phyloP scores from a whole-genome alignment of 805 yeast genomes.

The Zygosaccharomyces kombuchaensis region DNA sequence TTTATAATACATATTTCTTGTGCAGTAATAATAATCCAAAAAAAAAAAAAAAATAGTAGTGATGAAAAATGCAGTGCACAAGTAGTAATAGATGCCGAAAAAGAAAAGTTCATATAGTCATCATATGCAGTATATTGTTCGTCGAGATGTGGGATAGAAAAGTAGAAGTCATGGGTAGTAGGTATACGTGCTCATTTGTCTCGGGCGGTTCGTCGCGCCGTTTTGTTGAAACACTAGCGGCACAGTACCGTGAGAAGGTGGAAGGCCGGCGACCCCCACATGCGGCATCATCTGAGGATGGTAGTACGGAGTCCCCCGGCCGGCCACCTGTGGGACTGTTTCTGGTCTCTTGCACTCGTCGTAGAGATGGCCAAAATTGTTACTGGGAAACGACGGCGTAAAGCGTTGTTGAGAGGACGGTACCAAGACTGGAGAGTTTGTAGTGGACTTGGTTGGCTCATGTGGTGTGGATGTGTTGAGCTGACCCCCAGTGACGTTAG shows the following conservation, averaged over 20 bases:
- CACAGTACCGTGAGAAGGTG: background rate
- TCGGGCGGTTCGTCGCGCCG: background rate
- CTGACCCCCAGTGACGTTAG: background rate
- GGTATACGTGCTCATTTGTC: slow-evolving; percentile 4
- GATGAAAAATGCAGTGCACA: background rate
- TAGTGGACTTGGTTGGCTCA: background rate
- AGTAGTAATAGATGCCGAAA: background rate
- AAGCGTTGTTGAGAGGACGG: background rate
- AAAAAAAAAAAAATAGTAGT: background rate
- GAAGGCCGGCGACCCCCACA: background rate
- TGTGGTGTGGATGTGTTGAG: background rate
- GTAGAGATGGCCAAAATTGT: slow-evolving; percentile 1
- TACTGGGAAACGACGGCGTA: slow-evolving; percentile 1
- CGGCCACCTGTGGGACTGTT: background rate
- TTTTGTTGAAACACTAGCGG: background rate
- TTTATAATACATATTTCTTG: background rate
- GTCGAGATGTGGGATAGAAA: background rate
- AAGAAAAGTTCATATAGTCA: background rate
- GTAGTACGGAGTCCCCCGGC: background rate
- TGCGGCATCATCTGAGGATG: slow-evolving; percentile 2
- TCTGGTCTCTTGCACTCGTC: background rate
- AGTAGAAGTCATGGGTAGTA: background rate
- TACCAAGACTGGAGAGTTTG: background rate
- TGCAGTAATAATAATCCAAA: background rate
- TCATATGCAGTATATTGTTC: background rate